These are phyloP conservation scores for Yamadazyma nakazawae DNA, from an alignment of 805 yeast species.

Conservation along the genomic window DNA sequence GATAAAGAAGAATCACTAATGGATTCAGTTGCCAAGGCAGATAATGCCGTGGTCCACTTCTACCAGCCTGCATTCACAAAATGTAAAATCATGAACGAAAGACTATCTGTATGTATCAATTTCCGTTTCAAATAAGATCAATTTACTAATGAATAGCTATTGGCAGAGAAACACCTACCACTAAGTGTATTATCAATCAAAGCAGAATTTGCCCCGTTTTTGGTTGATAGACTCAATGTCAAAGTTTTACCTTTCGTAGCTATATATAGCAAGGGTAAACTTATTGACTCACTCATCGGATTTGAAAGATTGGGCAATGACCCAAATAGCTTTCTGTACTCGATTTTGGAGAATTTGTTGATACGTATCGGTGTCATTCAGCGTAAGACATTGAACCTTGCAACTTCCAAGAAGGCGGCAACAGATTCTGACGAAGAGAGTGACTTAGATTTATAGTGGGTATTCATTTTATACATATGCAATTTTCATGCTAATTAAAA, in stretches of 20 bases:
- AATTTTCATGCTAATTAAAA: not conserved
- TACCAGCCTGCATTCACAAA: conserved; percentile 57
- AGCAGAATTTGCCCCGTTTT: conserved; percentile 69
- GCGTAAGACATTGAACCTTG: conserved; percentile 16
- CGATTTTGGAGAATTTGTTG: conserved; percentile 43
- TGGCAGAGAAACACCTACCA: conserved; percentile 58
- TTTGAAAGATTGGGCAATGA: conserved; percentile 55
- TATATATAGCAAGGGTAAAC: conserved; percentile 58
- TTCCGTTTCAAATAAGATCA: conserved; percentile 3
- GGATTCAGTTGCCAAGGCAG: conserved; percentile 43
- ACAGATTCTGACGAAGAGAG: conserved; percentile 14
- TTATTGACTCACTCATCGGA: conserved; percentile 61
- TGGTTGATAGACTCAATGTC: conserved; percentile 59
- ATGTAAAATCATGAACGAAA: conserved; percentile 57
- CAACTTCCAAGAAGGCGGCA: not conserved
- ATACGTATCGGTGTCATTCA: conserved; percentile 15
- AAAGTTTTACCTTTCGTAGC: conserved; percentile 71
- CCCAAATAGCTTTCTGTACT: conserved; percentile 45
- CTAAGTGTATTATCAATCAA: conserved; percentile 52
- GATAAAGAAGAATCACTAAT: conserved; percentile 56
- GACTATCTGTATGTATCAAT: conserved; percentile 17
- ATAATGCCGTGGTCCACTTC: conserved; percentile 56
- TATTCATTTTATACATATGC: not conserved
- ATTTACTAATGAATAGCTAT: conserved; percentile 14
- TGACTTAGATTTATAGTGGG: conserved; percentile 12